Evolutionary conservation across 108 stramenopile species (phyloP).

Genomic region (Chaetoceros tenuissimus): DNA sequence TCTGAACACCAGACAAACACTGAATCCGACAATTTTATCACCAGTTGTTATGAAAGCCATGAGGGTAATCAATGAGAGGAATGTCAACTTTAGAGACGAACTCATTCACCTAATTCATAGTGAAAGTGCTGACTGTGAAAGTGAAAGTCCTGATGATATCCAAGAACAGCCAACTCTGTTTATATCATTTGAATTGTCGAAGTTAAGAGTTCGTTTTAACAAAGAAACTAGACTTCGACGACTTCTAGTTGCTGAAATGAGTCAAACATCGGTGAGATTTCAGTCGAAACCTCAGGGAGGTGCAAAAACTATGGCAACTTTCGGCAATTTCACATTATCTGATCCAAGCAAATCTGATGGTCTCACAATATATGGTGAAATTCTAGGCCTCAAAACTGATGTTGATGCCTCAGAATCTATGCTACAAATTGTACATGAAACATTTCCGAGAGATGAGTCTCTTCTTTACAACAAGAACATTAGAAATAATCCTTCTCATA

Average conservation of each 20-base stretch:
- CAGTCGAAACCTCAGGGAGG: constrained; percentile 31
- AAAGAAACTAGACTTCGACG: constrained; percentile 56
- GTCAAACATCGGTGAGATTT: constrained; percentile 33
- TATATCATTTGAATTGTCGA: constrained; percentile 39
- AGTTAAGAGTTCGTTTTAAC: constrained; percentile 56
- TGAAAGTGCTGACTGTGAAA: background rate
- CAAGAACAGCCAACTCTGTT: background rate
- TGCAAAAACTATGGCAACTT: constrained; percentile 29
- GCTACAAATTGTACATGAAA: constrained; percentile 5
- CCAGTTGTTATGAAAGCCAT: background rate
- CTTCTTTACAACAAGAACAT: background rate
- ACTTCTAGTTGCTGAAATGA: constrained; percentile 61
- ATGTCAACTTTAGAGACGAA: background rate
- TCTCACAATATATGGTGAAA: constrained; percentile 51
- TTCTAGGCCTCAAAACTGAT: constrained; percentile 51
- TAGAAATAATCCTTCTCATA: background rate
- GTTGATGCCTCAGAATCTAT: background rate
- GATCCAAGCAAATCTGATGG: constrained; percentile 31
- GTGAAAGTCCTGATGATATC: background rate
- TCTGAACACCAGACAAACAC: background rate
- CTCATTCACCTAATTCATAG: no score
- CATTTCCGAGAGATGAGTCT: constrained; percentile 7
- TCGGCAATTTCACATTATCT: constrained; percentile 46
- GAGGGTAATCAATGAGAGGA: background rate
- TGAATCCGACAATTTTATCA: background rate